phyloP scores from a whole-genome alignment of 2,329 filamentous ascomycete genomes.

The Pyrenophora seminiperda region DNA sequence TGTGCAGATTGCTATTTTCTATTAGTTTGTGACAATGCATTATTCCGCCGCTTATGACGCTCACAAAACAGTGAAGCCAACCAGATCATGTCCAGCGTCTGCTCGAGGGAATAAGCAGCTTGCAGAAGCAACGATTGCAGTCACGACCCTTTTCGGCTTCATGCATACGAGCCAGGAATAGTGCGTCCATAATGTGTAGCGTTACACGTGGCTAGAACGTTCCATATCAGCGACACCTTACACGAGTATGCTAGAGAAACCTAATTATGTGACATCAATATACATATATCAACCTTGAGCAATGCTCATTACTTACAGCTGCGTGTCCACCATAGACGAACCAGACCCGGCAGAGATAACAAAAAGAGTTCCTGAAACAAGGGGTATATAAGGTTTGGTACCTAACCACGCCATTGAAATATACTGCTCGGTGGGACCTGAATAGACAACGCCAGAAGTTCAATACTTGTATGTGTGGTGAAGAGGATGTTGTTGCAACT shows the following conservation, averaged over 20 bases:
- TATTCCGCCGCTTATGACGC: background rate
- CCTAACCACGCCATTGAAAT: background rate
- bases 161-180: background rate
- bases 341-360: background rate
- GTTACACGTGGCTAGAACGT: too few species aligned
- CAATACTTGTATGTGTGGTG: background rate
- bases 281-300: background rate
- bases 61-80: background rate
- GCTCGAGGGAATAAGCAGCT: too few species aligned
- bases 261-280: too few species aligned
- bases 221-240: too few species aligned
- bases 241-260: too few species aligned
- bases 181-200: background rate
- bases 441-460: background rate
- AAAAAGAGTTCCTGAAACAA: background rate
- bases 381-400: slow-evolving; percentile 3
- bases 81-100: background rate
- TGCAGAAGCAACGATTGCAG: too few species aligned
- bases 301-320: background rate
- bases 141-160: background rate
- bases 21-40: background rate
- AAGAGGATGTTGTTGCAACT: too few species aligned
- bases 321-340: background rate
- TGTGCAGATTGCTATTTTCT: slow-evolving; percentile 9
- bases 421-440: background rate